A percentile compares a stretch with the other conserved stretches of the same genome.
Conservation (phyloP, 345 rosid species). For the Rhodomyrtus tomentosa region DNA sequence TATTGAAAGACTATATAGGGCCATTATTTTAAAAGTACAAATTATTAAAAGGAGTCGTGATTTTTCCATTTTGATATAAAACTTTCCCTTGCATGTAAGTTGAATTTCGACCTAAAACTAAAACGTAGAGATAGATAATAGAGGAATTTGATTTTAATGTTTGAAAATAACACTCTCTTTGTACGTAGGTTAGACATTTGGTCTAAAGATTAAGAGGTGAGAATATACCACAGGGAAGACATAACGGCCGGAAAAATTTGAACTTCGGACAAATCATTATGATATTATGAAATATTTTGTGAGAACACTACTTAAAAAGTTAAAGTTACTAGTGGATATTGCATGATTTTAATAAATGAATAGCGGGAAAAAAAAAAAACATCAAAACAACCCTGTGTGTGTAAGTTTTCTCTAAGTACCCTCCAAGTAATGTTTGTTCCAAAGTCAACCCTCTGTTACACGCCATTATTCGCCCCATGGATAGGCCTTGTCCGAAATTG, state of each 20-base stretch:
- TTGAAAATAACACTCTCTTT: background rate
- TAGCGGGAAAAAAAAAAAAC: accelerated
- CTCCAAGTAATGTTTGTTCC: background rate
- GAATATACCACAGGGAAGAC: background rate
- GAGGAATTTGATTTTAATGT: background rate
- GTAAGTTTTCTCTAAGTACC: background rate
- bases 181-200: background rate
- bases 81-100: background rate
- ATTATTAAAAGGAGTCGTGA: too few relatives aligned
- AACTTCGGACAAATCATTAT: accelerated
- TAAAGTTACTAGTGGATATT: background rate
- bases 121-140: too few relatives aligned
- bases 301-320: background rate
- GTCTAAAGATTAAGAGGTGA: background rate
- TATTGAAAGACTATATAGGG: too few relatives aligned
- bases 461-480: too few relatives aligned
- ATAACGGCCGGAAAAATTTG: background rate
- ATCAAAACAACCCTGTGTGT: background rate
- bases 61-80: background rate
- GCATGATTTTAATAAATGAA: background rate
- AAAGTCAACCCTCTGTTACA: accelerated
- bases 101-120: too few relatives aligned
- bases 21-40: too few relatives aligned
- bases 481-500: background rate
- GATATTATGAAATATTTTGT: too few relatives aligned